Percentiles rank a stretch among this genome's conserved stretches.
Evolutionary conservation across 2,329 filamentous ascomycete genomes (phyloP).

Genomic region (Aspergillus ruber): DNA sequence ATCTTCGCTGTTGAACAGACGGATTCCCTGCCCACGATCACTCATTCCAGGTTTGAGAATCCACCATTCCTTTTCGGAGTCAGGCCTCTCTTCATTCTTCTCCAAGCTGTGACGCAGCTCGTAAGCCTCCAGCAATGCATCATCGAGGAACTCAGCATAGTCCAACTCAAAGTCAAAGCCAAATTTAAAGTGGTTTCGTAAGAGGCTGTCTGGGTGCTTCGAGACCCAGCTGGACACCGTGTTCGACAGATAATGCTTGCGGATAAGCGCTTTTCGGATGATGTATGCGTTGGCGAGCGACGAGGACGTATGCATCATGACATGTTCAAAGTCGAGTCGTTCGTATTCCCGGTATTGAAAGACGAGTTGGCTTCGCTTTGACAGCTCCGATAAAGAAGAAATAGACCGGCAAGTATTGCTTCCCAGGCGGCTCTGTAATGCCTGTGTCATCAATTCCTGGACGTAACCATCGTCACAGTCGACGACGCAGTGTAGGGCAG

Average conservation of each 20-base stretch:
- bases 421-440: slow-evolving; percentile 60
- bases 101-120: slow-evolving; percentile 75
- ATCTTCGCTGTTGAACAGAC: slow-evolving; percentile 77
- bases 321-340: slow-evolving; percentile 72
- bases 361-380: slow-evolving; percentile 43
- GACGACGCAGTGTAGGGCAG: slow-evolving; percentile 62
- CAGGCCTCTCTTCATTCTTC: slow-evolving; percentile 61
- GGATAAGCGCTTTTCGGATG: slow-evolving; percentile 90
- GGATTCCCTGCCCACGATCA: slow-evolving; percentile 87
- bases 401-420: slow-evolving; percentile 51
- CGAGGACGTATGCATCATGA: slow-evolving; percentile 54
- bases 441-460: slow-evolving; percentile 71
- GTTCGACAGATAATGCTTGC: slow-evolving; percentile 86
- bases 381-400: slow-evolving; percentile 43
- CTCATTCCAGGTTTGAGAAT: slow-evolving; percentile 98
- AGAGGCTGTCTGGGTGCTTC: slow-evolving; percentile 68
- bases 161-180: slow-evolving; percentile 88
- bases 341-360: slow-evolving; percentile 87
- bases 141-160: slow-evolving; percentile 93
- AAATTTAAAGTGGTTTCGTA: slow-evolving; percentile 66
- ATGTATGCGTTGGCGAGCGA: slow-evolving; percentile 82
- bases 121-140: slow-evolving; percentile 82
- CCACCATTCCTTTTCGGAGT: slow-evolving; percentile 73
- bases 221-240: slow-evolving; percentile 79
- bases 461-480: slow-evolving; percentile 86